Conservation (phyloP, 2,329 filamentous ascomycete species). For the Rhexocercosporidium sp. region DNA sequence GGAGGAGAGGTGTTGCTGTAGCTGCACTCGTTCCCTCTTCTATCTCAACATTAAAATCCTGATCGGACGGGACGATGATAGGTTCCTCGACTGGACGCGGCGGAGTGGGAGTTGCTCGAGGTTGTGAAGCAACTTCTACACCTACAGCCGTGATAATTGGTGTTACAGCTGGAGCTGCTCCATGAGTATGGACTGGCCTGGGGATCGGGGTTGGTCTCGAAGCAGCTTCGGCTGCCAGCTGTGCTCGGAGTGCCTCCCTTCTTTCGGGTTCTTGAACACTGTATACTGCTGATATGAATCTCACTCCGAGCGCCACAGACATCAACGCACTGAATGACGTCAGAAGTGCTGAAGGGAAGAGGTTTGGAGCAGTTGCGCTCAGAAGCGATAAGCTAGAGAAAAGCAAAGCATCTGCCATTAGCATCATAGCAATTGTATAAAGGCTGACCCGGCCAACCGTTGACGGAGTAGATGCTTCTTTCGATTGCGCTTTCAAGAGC, state of each 20-base stretch:
- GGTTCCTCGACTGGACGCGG: slow-evolving; percentile 41
- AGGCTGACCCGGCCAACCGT: slow-evolving; percentile 71
- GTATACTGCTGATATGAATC: slow-evolving; percentile 64
- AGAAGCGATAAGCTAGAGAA: slow-evolving; percentile 60
- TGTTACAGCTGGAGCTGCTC: slow-evolving; percentile 6
- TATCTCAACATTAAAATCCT: slow-evolving; percentile 67
- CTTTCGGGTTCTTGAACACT: slow-evolving; percentile 64
- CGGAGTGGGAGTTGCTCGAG: slow-evolving; percentile 6
- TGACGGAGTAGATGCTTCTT: slow-evolving; percentile 69
- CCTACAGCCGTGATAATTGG: slow-evolving; percentile 38
- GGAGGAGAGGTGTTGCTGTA: slow-evolving; percentile 34
- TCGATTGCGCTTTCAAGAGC: slow-evolving; percentile 67
- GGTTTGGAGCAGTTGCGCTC: slow-evolving; percentile 59
- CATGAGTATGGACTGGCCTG: slow-evolving; percentile 31
- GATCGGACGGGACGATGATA: slow-evolving; percentile 67
- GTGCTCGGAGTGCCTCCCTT: slow-evolving; percentile 44
- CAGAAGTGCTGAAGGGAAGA: slow-evolving; percentile 61
- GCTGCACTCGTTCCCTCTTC: slow-evolving; percentile 46
- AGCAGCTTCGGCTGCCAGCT: slow-evolving; percentile 35
- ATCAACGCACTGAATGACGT: slow-evolving; percentile 59
- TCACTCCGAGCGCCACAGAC: slow-evolving; percentile 61
- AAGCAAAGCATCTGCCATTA: slow-evolving; percentile 65
- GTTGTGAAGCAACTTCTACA: slow-evolving; percentile 28
- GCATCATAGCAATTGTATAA: slow-evolving; percentile 64
- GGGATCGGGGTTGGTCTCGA: slow-evolving; percentile 38